A percentile compares a stretch with the other conserved stretches of the same genome.
These are phyloP conservation scores for Albugo laibachii DNA, from an alignment of 352 stramenopile genomes.

Conservation along the genomic window DNA sequence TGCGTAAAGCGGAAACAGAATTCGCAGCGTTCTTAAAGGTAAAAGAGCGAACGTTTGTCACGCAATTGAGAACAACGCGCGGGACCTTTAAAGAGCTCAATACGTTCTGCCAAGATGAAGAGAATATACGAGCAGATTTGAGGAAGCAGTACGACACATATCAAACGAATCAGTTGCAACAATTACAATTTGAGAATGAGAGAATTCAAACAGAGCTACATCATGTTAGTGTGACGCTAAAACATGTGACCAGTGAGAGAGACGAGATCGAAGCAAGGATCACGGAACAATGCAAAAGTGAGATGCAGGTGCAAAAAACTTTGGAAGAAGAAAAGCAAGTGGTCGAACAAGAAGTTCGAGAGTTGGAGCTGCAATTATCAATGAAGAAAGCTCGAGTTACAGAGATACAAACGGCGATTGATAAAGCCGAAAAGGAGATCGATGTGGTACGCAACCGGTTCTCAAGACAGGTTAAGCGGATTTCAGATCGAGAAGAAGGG, in stretches of 20 bases:
- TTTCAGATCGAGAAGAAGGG: constrained; percentile 47
- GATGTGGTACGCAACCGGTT: constrained; percentile 49
- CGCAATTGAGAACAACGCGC: constrained; percentile 51
- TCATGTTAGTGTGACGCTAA: constrained; percentile 49
- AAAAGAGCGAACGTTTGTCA: constrained; percentile 60
- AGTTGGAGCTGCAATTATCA: constrained; percentile 45
- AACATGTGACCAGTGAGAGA: constrained; percentile 48
- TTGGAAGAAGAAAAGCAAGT: constrained; percentile 31
- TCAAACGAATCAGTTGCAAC: constrained; percentile 38
- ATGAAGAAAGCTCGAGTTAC: constrained; percentile 30
- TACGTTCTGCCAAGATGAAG: constrained; percentile 58
- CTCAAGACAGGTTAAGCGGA: constrained; percentile 57
- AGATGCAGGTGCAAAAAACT: constrained; percentile 26
- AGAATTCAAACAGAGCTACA: constrained; percentile 28
- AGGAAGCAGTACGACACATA: constrained; percentile 43
- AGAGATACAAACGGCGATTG: constrained; percentile 40
- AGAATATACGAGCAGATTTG: constrained; percentile 21
- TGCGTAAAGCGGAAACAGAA: constrained; percentile 59
- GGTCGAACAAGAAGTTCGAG: constrained; percentile 51
- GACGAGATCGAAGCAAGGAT: constrained; percentile 59
- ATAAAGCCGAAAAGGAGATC: constrained; percentile 57
- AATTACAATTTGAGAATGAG: constrained; percentile 58
- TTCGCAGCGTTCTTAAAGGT: constrained; percentile 42
- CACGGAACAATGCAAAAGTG: constrained; percentile 45
- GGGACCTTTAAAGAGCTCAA: constrained; percentile 48